Conservation (phyloP, 345 rosid genomes). For the Lepidium sativum region DNA sequence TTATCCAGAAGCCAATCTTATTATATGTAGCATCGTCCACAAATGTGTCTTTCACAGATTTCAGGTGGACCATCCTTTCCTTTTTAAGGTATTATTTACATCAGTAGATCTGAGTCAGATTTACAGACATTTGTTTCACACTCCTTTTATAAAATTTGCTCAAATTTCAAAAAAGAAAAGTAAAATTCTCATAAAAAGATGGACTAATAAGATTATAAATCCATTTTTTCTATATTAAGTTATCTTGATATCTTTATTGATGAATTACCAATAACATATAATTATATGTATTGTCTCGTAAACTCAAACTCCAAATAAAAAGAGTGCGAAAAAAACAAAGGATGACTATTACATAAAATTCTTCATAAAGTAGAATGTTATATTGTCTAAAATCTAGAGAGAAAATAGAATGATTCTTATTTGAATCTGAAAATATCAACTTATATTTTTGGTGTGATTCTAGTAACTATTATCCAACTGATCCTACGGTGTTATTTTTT, state of each 20-base stretch:
- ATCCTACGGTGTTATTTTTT: too few relatives aligned
- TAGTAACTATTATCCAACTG: neutral
- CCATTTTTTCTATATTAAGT: neutral
- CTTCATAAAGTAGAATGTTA: neutral
- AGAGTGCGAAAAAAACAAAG: neutral
- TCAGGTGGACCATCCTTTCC: constrained; percentile 7
- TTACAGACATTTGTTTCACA: neutral
- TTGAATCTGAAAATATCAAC: too few relatives aligned
- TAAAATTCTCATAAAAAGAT: neutral
- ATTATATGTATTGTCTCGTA: neutral
- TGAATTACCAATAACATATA: neutral
- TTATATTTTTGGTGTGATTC: too few relatives aligned
- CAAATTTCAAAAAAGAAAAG: neutral
- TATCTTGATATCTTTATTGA: too few relatives aligned
- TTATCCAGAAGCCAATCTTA: constrained; percentile 14
- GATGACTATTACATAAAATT: neutral
- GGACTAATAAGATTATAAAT: neutral
- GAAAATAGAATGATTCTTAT: neutral
- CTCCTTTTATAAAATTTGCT: neutral
- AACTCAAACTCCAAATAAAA: neutral
- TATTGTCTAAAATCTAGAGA: neutral
- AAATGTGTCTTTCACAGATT: constrained; percentile 12
- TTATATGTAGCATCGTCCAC: constrained; percentile 1
- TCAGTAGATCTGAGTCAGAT: neutral
- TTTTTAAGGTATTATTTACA: neutral